A percentile compares a stretch with the other conserved stretches of the same genome.
phyloP scores from a whole-genome alignment of 768 basidiomycete species.

The Rhodotorula kratochvilovae region DNA sequence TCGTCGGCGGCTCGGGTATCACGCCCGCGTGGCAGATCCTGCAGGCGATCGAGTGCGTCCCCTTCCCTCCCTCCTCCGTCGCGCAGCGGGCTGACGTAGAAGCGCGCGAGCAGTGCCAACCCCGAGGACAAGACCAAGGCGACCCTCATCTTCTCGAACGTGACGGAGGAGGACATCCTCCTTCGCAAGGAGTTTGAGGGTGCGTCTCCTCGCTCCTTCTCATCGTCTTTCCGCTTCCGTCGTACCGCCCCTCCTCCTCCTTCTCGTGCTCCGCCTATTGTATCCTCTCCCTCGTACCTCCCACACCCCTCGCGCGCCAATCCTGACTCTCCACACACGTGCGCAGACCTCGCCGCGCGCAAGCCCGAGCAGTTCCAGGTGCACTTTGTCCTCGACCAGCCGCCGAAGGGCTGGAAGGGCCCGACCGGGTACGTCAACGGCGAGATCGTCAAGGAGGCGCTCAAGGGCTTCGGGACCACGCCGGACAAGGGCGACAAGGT shows the following conservation, averaged over 20 bases:
- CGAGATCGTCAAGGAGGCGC: constrained; percentile 63
- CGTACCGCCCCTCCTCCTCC: not conserved
- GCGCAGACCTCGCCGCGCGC: constrained; percentile 47
- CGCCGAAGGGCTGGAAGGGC: constrained; percentile 62
- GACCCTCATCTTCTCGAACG: constrained; percentile 85
- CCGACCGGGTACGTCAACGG: constrained; percentile 68
- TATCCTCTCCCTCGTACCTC: not conserved
- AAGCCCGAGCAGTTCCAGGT: constrained; percentile 61
- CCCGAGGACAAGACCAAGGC: constrained; percentile 90
- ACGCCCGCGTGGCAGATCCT: constrained; percentile 46
- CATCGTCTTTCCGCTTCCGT: not conserved
- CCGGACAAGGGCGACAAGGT: constrained; percentile 60
- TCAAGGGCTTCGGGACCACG: constrained; percentile 47
- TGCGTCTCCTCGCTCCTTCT: not conserved
- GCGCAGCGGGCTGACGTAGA: too few species aligned
- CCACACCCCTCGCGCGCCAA: too few species aligned
- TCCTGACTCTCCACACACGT: not conserved
- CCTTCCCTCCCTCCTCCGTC: not conserved
- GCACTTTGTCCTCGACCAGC: constrained; percentile 81
- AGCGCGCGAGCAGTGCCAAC: constrained; percentile 39
- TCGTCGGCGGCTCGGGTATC: constrained; percentile 92
- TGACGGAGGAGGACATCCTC: constrained; percentile 83
- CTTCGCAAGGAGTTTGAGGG: constrained; percentile 69
- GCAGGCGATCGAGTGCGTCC: constrained; percentile 2
- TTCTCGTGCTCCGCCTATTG: not conserved